Conservation (phyloP, 1,139 yeast genomes). For the Geotrichum restrictum region DNA sequence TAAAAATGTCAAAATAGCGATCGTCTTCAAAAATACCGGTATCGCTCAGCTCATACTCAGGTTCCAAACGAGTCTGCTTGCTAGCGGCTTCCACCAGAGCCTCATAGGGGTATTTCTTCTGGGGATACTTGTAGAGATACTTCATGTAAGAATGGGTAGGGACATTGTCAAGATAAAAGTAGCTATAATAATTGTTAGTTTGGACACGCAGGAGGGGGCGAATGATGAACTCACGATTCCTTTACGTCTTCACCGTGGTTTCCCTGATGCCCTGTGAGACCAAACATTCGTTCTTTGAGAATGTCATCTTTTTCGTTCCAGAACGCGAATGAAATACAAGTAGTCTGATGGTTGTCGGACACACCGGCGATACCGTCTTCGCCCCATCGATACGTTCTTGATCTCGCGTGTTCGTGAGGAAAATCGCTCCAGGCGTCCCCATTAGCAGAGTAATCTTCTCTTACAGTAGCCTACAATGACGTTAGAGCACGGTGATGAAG, state of each 20-base stretch:
- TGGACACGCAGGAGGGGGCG: neutral
- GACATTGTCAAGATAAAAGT: slow-evolving; percentile 81
- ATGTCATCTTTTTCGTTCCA: slow-evolving; percentile 92
- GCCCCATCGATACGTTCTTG: slow-evolving; percentile 91
- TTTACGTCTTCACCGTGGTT: slow-evolving; percentile 96
- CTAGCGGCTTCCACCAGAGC: slow-evolving; percentile 68
- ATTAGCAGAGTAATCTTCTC: slow-evolving; percentile 79
- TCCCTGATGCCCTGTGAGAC: slow-evolving; percentile 88
- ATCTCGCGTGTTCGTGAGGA: slow-evolving; percentile 80
- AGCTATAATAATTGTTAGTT: slow-evolving; percentile 32
- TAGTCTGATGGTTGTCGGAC: slow-evolving; percentile 75
- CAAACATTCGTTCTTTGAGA: slow-evolving; percentile 82
- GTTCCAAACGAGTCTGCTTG: slow-evolving; percentile 58
- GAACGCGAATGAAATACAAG: slow-evolving; percentile 74
- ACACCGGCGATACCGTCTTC: slow-evolving; percentile 96
- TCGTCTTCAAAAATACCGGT: slow-evolving; percentile 74
- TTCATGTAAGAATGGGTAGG: slow-evolving; percentile 95
- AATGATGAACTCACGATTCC: slow-evolving; percentile 45
- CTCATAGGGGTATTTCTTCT: slow-evolving; percentile 75
- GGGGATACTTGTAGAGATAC: slow-evolving; percentile 89
- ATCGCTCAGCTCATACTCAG: slow-evolving; percentile 70
- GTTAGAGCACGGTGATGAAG: neutral
- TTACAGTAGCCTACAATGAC: slow-evolving; percentile 57
- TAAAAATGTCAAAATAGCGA: slow-evolving; percentile 83
- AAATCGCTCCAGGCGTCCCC: slow-evolving; percentile 95